Base-by-base conservation (phyloP, 345 rosid species). In the Pugionium cornutum region DNA sequence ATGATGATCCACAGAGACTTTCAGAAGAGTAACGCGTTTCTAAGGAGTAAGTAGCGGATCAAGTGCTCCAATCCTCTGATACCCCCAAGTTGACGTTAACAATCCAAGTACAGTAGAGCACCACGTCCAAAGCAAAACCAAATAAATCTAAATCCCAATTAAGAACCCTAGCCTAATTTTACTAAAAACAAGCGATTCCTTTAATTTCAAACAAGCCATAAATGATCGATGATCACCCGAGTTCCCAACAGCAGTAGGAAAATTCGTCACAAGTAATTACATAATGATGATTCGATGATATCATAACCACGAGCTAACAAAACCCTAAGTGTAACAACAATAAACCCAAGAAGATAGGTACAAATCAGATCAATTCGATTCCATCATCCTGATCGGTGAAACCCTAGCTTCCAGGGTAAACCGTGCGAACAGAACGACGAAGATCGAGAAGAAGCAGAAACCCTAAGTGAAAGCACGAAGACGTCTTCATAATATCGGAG, bases 1-100 rank as follows among this genome's bases (percentile, higher is more conserved):
- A 67, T 67, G 69, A 62, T 67, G 73, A 67, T 59, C 76, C 72
- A 31, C 26, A 48, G 34, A 49, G 42, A 64, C 7, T 8, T 40
- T 33, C 36, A 44, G 53, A 25, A 58, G 45, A 10, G 28, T 48
- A 40, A 65, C 69, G 53, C 11, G 50, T 27, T 35, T 33, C 29
- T 9, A 37, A 36, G 8, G 18, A 33, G 35, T 49, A 71, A 18
- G 43, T 30, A 44, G 27, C 35, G 37, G n/a, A 36, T 25, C 52
- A 57, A 49, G 42, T 57, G 7, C 58, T n/a, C 66, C 55, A 57
- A 30, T 54, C 51, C 53, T 65, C 70, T 41, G 30, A 56, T 47
- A 29, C 28, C 62, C 43, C 40, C 11, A 67, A 8, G 4, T 36
- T 10, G 28, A 34, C 32, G 11, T 1, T 59, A 8, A 35, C 11